phyloP scores from a whole-genome alignment of 306 rosid species.

The Gastrolobium villosum region DNA sequence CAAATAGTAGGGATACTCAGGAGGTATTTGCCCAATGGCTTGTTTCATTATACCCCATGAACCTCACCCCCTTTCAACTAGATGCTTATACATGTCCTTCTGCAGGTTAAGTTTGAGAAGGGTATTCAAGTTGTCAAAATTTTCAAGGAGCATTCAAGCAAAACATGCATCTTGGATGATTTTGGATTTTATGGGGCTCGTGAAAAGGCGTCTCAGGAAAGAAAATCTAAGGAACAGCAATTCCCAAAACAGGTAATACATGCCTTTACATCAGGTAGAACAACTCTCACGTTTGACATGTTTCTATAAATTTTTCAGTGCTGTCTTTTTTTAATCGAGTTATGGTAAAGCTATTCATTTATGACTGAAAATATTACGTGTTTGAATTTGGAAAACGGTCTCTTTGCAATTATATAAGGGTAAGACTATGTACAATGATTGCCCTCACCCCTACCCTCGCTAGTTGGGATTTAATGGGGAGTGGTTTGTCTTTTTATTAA shows the following conservation, averaged over 20 bases:
- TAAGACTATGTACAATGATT: too few relatives aligned
- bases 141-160: constrained; percentile 56
- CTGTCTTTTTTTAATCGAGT: background rate
- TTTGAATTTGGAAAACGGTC: too few relatives aligned
- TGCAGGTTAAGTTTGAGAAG: constrained; percentile 61
- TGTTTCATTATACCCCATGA: constrained; percentile 18
- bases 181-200: constrained; percentile 64
- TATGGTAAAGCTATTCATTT: too few relatives aligned
- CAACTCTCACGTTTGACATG: constrained; percentile 10
- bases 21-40: constrained; percentile 55
- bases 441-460: too few relatives aligned
- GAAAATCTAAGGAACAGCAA: constrained; percentile 55
- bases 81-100: constrained; percentile 6
- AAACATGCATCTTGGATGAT: constrained; percentile 65
- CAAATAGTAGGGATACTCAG: constrained; percentile 68
- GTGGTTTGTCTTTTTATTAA: background rate
- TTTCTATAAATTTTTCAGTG: constrained; percentile 23
- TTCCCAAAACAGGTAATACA: constrained; percentile 47
- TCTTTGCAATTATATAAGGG: too few relatives aligned
- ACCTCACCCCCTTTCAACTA: background rate
- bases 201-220: constrained; percentile 50
- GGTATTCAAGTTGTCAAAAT: constrained; percentile 56
- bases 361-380: too few relatives aligned
- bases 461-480: too few relatives aligned
- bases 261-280: background rate